Conservation (phyloP, 495 filamentous ascomycete genomes). For the Neurospora sp. region DNA sequence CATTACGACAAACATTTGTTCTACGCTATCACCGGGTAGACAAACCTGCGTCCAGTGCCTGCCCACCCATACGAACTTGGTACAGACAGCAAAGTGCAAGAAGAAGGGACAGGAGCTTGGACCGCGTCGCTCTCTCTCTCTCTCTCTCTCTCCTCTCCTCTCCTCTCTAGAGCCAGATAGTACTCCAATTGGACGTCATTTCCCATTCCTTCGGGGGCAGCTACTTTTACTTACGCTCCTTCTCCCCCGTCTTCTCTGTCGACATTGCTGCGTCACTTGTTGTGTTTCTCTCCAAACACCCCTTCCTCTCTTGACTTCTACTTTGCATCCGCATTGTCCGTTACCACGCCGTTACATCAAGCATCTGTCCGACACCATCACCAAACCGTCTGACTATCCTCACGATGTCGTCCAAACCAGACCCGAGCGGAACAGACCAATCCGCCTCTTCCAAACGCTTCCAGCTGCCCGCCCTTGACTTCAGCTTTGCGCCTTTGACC, state of each 20-base stretch:
- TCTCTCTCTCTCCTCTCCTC: neutral
- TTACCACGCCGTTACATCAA: neutral
- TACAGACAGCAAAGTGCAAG: neutral
- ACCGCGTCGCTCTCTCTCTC: neutral
- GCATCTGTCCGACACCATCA: neutral
- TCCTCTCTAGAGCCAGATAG: neutral
- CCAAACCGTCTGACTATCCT: neutral
- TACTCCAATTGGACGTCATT: neutral
- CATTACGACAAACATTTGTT: neutral
- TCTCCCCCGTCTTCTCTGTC: neutral
- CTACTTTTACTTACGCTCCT: neutral
- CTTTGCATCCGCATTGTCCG: neutral
- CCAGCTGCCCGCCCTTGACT: conserved; percentile 42
- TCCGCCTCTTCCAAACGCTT: conserved; percentile 31
- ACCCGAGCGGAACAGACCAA: conserved; percentile 8
- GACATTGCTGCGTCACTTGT: neutral
- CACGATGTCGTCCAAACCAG: conserved; percentile 19
- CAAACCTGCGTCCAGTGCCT: neutral
- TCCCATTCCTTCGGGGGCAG: neutral
- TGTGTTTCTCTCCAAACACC: neutral
- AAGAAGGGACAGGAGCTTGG: neutral
- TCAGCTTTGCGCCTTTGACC: conserved; percentile 43
- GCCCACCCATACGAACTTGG: neutral
- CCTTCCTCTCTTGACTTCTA: neutral
- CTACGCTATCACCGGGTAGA: neutral